Base-by-base conservation (phyloP, 2,329 filamentous ascomycete genomes). In the Calonectria fujianensis region DNA sequence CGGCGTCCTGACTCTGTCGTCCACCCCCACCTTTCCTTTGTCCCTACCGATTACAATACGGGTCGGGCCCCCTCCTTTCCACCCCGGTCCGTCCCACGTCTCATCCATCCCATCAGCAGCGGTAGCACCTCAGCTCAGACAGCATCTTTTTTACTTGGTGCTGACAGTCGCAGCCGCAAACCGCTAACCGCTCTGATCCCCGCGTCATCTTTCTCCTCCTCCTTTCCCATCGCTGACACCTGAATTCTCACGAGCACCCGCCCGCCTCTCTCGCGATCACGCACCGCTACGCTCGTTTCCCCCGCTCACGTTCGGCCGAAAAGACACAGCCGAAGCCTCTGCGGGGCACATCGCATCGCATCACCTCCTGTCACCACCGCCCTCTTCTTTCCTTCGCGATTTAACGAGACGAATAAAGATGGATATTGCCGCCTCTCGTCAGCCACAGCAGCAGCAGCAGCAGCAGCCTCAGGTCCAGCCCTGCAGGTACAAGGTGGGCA, bases 401-500 rank as follows among this genome's bases (percentile, higher is more conserved):
- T 74, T 69, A 27, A 61, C 35, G 45, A 72, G 52, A 41, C 75
- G 72, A 72, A n/a, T 39, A 74, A 63, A 59, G 31, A 81, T 81
- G 80, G 77, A 80, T 52, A 41, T 78, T 18, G 64, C 76, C 51
- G 80, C 80, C 48, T 81, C 73, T 67, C 80, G 80, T 75, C 81
- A 80, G 70, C 79, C 57, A 80, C 81, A 70, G 69, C 80, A 81
- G 75, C 80, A 80, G 72, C 77, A 80, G 63, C 78, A 76, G 72
- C 77, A 80, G 63, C 78, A 76, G 52, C 74, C 93, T 3, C 93
- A 96, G 85, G 92, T 98, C 77, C 96, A 98, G 87, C 96, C 97
- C 81, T 99, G 96, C 85, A 93, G 96, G 80, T 99, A 99, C 90
- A 99, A 98, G 89, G 98, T 98, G 9, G 97, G 97, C 77, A 99